Evolutionary conservation across 768 basidiomycete species (phyloP), one percentile per base, ranked within the genome.

Genomic region (Hericium alpestre): DNA sequence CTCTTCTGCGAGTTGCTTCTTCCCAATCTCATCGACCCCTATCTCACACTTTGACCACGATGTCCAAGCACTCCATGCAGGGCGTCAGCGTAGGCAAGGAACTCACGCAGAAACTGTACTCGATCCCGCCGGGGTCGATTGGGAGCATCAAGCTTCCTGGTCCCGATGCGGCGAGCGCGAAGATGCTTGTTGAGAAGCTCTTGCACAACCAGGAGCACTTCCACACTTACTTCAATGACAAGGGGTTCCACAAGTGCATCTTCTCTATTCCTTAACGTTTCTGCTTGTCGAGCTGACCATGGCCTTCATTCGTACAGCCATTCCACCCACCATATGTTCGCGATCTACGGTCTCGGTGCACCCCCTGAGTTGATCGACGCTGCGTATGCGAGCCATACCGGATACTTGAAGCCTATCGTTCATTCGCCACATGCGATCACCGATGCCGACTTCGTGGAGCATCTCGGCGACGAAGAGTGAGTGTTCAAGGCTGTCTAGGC

Each of bases 281-380:
- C 9, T 39, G 7, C 32, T 32, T 32, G 9, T 32, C 32, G 38
- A 41, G 3, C 4, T 43, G 32, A 41, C 3, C 20, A 9, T 38
- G 52, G 23, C 37, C 51, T 56, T 4, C 46, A 7, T 32, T 6
- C 9, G 51, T 55, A 7, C 56, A 80, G 79, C 57, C 86, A 87
- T 67, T 68, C 78, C 40, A 69, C 79, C 4, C 83, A 86, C 59
- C 80, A 79, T 32, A 60, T 79, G 22, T 67, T 84, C 39, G 81
- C 82, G 7, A 73, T 82, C 1, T 87, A 80, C 73, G 73, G 75
- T 0, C 66, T 89, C 16, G 87, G 86, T 1, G 85, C 77, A 0
- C 67, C 73, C 10, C 65, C 65, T 1, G 58, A 65, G 11, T 61
- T 78, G 37, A 64, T 79, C 1, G 65, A 72, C 37, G 74, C 70